Evolutionary conservation across 192 early-diverging fungal genomes (phyloP).

Genomic region (Gonapodya prolifera): DNA sequence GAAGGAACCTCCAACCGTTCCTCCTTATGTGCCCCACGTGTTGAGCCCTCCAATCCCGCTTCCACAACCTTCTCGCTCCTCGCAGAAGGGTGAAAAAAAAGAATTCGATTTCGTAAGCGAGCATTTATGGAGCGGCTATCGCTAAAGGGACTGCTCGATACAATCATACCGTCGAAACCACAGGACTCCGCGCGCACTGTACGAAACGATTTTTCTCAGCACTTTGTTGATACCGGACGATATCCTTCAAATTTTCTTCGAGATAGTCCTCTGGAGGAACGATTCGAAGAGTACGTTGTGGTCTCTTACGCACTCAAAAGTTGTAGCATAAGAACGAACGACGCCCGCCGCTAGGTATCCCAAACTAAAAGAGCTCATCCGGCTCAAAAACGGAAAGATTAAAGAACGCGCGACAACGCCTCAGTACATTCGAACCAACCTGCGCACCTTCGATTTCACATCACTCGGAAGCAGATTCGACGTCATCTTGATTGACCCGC

Average conservation of each 20-base stretch:
- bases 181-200: neutral
- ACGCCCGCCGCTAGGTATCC: constrained; percentile 21
- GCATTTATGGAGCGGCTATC: neutral
- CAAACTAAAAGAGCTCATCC: constrained; percentile 32
- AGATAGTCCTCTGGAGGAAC: constrained; percentile 24
- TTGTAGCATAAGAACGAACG: neutral
- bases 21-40: neutral
- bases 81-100: neutral
- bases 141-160: too few relatives aligned
- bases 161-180: too few relatives aligned
- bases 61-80: neutral
- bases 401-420: constrained; percentile 26
- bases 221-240: constrained; percentile 33
- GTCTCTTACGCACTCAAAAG: neutral
- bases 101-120: neutral
- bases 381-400: constrained; percentile 28
- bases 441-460: constrained; percentile 32
- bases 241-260: constrained; percentile 51
- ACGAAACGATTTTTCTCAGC: constrained; percentile 44
- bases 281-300: constrained; percentile 40
- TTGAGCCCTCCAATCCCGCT: neutral
- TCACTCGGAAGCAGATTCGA: constrained; percentile 27
- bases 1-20: neutral
- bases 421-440: constrained; percentile 28
- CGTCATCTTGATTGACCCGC: constrained; percentile 51